phyloP scores from a whole-genome alignment of 2,329 filamentous ascomycete species.

The Alternaria postmessia region DNA sequence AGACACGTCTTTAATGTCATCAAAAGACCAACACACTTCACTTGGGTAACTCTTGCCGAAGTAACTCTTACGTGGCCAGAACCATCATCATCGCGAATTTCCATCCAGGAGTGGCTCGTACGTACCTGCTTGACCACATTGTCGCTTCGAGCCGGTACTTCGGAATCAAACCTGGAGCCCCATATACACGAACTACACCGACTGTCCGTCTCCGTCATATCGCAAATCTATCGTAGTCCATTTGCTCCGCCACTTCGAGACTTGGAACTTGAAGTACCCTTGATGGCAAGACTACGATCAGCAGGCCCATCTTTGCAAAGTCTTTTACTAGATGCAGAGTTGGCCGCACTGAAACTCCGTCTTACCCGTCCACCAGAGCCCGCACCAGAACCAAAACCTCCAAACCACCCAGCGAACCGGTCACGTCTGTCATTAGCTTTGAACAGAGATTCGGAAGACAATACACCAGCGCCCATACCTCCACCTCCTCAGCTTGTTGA shows the following conservation, averaged over 20 bases:
- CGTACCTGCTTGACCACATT: conserved; percentile 72
- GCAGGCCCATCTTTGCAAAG: conserved; percentile 73
- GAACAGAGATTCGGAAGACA: conserved; percentile 41
- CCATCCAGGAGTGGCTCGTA: conserved; percentile 72
- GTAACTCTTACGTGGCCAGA: conserved; percentile 63
- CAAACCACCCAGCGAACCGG: conserved; percentile 32
- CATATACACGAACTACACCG: conserved; percentile 72
- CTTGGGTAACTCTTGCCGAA: conserved; percentile 75
- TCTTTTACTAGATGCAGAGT: conserved; percentile 79
- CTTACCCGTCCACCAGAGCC: conserved; percentile 39
- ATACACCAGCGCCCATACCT: conserved; percentile 46
- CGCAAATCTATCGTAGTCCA: conserved; percentile 72
- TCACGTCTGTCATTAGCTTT: conserved; percentile 42
- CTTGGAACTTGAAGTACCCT: conserved; percentile 72
- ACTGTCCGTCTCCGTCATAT: conserved; percentile 69
- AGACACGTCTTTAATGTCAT: conserved; percentile 77
- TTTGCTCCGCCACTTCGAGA: conserved; percentile 66
- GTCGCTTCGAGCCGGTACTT: conserved; percentile 52
- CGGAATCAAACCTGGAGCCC: conserved; percentile 46
- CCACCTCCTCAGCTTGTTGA: conserved; percentile 79
- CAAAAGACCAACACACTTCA: conserved; percentile 70
- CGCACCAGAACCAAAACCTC: conserved; percentile 30
- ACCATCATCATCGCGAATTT: conserved; percentile 57
- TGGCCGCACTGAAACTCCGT: conserved; percentile 73
- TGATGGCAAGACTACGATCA: conserved; percentile 73